phyloP scores from a whole-genome alignment of 2,329 filamentous ascomycete genomes.

The Trichothecium roseum region DNA sequence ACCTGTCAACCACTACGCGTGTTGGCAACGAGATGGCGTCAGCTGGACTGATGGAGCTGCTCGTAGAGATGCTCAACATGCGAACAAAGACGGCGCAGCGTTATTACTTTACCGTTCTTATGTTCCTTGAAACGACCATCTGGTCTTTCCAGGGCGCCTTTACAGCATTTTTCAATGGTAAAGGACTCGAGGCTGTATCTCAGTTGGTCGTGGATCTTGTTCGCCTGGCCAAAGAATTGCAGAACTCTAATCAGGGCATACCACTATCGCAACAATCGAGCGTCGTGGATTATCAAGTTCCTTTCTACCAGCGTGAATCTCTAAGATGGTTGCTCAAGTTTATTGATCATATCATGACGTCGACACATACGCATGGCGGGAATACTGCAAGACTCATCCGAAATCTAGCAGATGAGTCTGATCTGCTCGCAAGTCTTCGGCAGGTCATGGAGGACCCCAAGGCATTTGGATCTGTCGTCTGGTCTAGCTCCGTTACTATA shows the following conservation, averaged over 20 bases:
- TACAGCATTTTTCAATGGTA: slow-evolving; percentile 67
- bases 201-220: slow-evolving; percentile 76
- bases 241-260: slow-evolving; percentile 62
- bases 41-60: slow-evolving; percentile 78
- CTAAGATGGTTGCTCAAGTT: slow-evolving; percentile 93
- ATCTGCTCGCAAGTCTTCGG: slow-evolving; percentile 68
- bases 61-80: slow-evolving; percentile 79
- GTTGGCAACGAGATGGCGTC: slow-evolving; percentile 77
- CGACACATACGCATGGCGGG: slow-evolving; percentile 55
- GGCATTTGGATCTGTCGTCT: slow-evolving; percentile 83
- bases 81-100: slow-evolving; percentile 74
- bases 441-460: slow-evolving; percentile 70
- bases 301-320: slow-evolving; percentile 87
- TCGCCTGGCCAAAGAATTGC: slow-evolving; percentile 53
- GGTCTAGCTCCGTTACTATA: slow-evolving; percentile 88
- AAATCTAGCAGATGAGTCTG: slow-evolving; percentile 89
- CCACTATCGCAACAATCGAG: slow-evolving; percentile 60
- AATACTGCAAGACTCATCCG: slow-evolving; percentile 84
- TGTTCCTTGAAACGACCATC: slow-evolving; percentile 80
- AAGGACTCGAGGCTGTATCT: slow-evolving; percentile 84
- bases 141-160: slow-evolving; percentile 80
- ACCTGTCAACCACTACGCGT: slow-evolving; percentile 63
- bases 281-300: slow-evolving; percentile 85
- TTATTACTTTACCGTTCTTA: slow-evolving; percentile 72
- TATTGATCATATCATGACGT: slow-evolving; percentile 89